phyloP scores from a whole-genome alignment of 306 rosid species.

The Cicer judaicum region DNA sequence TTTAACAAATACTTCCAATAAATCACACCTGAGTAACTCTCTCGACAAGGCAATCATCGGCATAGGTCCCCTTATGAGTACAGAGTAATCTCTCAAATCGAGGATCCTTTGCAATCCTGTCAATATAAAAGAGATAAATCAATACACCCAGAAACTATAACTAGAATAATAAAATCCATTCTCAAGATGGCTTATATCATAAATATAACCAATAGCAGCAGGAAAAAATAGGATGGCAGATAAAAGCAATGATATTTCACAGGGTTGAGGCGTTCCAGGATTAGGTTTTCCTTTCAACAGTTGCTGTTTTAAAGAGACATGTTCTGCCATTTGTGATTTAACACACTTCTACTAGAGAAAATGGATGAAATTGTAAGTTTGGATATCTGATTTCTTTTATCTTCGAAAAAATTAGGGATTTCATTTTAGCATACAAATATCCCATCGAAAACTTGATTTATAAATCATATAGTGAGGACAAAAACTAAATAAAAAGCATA shows the following conservation, averaged over 20 bases:
- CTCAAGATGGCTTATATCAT: neutral
- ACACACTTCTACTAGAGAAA: neutral
- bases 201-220: conserved; percentile 11
- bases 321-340: neutral
- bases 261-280: neutral
- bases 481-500: neutral
- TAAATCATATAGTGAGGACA: conserved; percentile 12
- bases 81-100: conserved; percentile 87
- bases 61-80: conserved; percentile 88
- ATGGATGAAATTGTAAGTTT: neutral
- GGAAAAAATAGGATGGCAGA: neutral
- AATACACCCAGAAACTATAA: conserved; percentile 23
- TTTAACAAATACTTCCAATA: conserved; percentile 14
- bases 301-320: neutral
- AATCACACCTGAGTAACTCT: conserved; percentile 77
- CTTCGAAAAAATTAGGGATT: neutral
- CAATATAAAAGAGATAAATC: conserved; percentile 23
- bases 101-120: conserved; percentile 95
- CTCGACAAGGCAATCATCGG: conserved; percentile 88
- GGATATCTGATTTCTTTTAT: neutral
- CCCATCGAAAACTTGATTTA: neutral
- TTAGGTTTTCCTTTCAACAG: neutral
- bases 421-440: conserved; percentile 1
- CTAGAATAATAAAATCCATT: conserved; percentile 6
- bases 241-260: neutral